Conservation (phyloP, 75 land plant genomes). For the Selaginella tamariscina region DNA sequence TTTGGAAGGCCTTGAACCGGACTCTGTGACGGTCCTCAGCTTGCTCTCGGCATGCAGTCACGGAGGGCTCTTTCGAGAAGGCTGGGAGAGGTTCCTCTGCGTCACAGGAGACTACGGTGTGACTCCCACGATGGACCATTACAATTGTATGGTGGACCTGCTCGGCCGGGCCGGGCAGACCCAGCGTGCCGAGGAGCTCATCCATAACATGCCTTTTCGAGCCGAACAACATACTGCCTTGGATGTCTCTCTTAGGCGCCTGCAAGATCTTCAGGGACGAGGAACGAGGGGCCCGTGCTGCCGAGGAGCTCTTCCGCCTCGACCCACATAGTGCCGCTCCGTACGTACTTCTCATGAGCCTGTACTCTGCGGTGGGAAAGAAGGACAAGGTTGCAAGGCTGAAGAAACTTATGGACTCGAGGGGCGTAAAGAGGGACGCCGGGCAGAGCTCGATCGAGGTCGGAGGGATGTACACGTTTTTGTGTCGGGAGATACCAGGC, state of each 20-base stretch:
- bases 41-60: neutral
- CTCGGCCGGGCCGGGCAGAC: neutral
- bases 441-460: neutral
- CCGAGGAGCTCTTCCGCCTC: neutral
- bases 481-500: neutral
- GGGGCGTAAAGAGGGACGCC: neutral
- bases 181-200: neutral
- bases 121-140: neutral
- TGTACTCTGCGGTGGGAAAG: neutral
- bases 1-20: neutral
- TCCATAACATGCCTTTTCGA: constrained; percentile 3
- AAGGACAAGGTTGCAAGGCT: neutral
- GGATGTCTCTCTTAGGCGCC: neutral
- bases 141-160: neutral
- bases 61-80: neutral
- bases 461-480: neutral
- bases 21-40: neutral
- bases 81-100: neutral
- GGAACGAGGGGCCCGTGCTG: constrained; percentile 8
- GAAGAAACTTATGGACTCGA: neutral
- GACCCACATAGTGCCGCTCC: constrained; percentile 2
- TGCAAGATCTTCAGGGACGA: neutral
- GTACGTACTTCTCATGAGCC: neutral
- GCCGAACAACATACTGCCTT: neutral
- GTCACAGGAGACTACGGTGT: neutral